Conservation (phyloP, 129 eudicot genomes). For the Sambucus nigra region DNA sequence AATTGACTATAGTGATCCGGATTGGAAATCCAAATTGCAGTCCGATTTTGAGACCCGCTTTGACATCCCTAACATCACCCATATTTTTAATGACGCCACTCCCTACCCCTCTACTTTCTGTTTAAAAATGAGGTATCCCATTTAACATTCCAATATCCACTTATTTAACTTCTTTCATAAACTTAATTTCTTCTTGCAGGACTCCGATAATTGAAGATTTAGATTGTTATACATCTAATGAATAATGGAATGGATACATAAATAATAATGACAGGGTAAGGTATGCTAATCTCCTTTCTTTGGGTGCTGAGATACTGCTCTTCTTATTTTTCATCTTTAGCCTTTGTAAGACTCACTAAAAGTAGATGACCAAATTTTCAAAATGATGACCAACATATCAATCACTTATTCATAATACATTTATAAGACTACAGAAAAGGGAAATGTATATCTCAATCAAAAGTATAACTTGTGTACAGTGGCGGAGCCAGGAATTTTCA, state of each 20-base stretch:
- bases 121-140: slow-evolving; percentile 62
- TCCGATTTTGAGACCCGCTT: slow-evolving; percentile 57
- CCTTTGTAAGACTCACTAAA: neutral
- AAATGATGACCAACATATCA: too few species aligned
- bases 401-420: too few species aligned
- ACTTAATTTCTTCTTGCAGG: slow-evolving; percentile 41
- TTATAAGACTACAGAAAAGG: too few species aligned
- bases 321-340: neutral
- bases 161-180: neutral
- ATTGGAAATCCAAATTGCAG: slow-evolving; percentile 63
- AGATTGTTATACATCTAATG: slow-evolving; percentile 88
- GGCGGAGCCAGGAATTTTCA: too few species aligned
- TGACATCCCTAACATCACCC: slow-evolving; percentile 65
- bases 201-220: slow-evolving; percentile 58
- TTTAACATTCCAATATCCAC: neutral
- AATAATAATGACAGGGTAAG: slow-evolving; percentile 92
- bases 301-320: too few species aligned
- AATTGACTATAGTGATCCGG: slow-evolving; percentile 64
- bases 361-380: too few species aligned
- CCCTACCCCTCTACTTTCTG: slow-evolving; percentile 87
- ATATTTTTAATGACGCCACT: slow-evolving; percentile 37
- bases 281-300: too few species aligned
- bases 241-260: slow-evolving; percentile 89
- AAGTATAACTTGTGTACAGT: too few species aligned
- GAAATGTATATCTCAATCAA: too few species aligned